A percentile compares a stretch with the other conserved stretches of the same genome.
Evolutionary conservation across 371 early-diverging fungal genomes (phyloP).

Genomic region (Nematocida major): DNA sequence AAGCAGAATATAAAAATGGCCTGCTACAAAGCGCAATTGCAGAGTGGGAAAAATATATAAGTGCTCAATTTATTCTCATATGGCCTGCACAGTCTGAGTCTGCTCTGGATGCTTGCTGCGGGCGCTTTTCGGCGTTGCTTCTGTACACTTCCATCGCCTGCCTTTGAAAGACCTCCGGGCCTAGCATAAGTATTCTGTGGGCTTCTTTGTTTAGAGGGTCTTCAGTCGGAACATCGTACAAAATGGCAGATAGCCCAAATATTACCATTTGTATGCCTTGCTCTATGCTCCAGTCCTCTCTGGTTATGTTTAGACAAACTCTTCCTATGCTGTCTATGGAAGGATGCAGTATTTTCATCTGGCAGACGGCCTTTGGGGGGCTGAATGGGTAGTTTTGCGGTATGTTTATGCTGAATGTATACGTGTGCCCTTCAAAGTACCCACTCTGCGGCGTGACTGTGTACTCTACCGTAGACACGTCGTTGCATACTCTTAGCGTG

Average conservation of each 20-base stretch:
- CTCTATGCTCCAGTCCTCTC: slow-evolving; percentile 59
- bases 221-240: slow-evolving; percentile 55
- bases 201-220: slow-evolving; percentile 61
- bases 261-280: slow-evolving; percentile 57
- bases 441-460: slow-evolving; percentile 3
- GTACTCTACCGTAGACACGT: slow-evolving; percentile 1
- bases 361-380: slow-evolving; percentile 57
- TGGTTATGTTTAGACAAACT: slow-evolving; percentile 61
- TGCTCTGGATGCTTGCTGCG: too few species aligned
- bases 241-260: slow-evolving; percentile 52
- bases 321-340: slow-evolving; percentile 58
- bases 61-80: too few species aligned
- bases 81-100: too few species aligned
- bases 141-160: slow-evolving; percentile 21
- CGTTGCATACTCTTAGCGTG: not conserved
- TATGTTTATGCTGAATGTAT: slow-evolving; percentile 27
- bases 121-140: too few species aligned
- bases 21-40: too few species aligned
- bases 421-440: slow-evolving; percentile 19
- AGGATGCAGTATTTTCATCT: slow-evolving; percentile 59
- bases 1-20: too few species aligned
- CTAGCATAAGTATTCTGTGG: not conserved
- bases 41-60: too few species aligned
- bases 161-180: not conserved
- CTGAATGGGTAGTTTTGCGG: slow-evolving; percentile 61